These are phyloP conservation scores for Colletotrichum tropicale DNA, from an alignment of 2,329 filamentous ascomycete genomes.

Conservation along the genomic window DNA sequence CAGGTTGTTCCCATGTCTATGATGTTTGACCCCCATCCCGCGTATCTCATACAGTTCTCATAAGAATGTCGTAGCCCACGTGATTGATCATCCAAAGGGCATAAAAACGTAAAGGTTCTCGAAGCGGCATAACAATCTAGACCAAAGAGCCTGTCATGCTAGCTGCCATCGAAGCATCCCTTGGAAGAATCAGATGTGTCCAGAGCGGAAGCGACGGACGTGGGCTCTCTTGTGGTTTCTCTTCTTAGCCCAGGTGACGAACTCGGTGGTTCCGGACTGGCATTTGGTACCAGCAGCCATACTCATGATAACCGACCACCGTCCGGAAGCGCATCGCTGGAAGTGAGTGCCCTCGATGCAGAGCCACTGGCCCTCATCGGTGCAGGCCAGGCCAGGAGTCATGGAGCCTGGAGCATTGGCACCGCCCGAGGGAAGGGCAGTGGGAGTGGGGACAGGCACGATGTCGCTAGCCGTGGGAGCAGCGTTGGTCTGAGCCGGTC, in stretches of 20 bases:
- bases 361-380: conserved; percentile 61
- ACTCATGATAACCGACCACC: conserved; percentile 53
- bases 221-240: conserved; percentile 18
- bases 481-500: conserved; percentile 20
- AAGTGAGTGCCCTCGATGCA: conserved; percentile 61
- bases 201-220: conserved; percentile 3
- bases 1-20: neutral
- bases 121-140: neutral
- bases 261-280: conserved; percentile 29
- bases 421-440: conserved; percentile 10
- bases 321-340: conserved; percentile 66
- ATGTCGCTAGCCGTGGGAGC: neutral
- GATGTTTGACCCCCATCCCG: neutral
- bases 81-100: conserved; percentile 1
- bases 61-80: conserved; percentile 14
- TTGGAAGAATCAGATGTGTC: neutral
- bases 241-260: conserved; percentile 27
- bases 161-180: neutral
- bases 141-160: neutral
- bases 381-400: conserved; percentile 49
- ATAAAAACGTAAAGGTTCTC: neutral
- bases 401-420: conserved; percentile 30
- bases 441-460: neutral
- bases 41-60: conserved; percentile 13
- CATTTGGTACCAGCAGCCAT: conserved; percentile 62